A percentile compares a stretch with the other conserved stretches of the same genome.
These are phyloP conservation scores for Candida chauliodis DNA, from an alignment of 805 yeast species.

Conservation along the genomic window DNA sequence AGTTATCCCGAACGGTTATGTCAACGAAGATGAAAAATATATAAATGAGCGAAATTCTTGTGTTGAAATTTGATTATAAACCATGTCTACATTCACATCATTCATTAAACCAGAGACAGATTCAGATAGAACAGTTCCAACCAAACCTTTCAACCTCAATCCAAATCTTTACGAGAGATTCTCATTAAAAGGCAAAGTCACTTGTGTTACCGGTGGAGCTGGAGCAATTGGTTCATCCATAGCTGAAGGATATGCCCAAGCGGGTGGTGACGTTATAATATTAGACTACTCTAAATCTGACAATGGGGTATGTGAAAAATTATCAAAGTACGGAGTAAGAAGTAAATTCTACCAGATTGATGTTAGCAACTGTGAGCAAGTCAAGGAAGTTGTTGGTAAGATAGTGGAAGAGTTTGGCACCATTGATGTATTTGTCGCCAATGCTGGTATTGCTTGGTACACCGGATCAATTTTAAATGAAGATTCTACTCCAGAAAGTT, in stretches of 20 bases:
- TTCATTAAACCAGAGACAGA: slow-evolving; percentile 12
- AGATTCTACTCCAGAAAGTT: slow-evolving; percentile 50
- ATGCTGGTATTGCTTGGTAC: slow-evolving; percentile 49
- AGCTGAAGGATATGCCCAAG: slow-evolving; percentile 36
- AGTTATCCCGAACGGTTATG: background rate
- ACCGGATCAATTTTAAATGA: slow-evolving; percentile 38
- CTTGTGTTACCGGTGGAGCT: slow-evolving; percentile 36
- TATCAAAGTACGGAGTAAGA: slow-evolving; percentile 7
- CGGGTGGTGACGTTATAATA: slow-evolving; percentile 37
- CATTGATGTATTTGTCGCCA: slow-evolving; percentile 44
- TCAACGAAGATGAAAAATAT: background rate
- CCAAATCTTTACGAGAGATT: slow-evolving; percentile 28
- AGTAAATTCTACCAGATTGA: slow-evolving; percentile 31
- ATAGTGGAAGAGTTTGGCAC: slow-evolving; percentile 31
- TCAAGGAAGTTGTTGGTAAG: slow-evolving; percentile 26
- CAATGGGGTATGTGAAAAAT: slow-evolving; percentile 16
- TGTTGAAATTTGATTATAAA: no score
- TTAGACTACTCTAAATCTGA: slow-evolving; percentile 35
- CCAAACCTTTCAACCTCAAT: slow-evolving; percentile 14
- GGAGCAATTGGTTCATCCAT: slow-evolving; percentile 37
- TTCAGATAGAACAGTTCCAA: slow-evolving; percentile 7
- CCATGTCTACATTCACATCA: slow-evolving; percentile 9
- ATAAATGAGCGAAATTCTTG: background rate
- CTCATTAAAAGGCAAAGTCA: slow-evolving; percentile 27
- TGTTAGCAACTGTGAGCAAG: slow-evolving; percentile 37